These are phyloP conservation scores for Ceratobasidium sp. DNA, from an alignment of 1,284 basidiomycete genomes.

Conservation along the genomic window DNA sequence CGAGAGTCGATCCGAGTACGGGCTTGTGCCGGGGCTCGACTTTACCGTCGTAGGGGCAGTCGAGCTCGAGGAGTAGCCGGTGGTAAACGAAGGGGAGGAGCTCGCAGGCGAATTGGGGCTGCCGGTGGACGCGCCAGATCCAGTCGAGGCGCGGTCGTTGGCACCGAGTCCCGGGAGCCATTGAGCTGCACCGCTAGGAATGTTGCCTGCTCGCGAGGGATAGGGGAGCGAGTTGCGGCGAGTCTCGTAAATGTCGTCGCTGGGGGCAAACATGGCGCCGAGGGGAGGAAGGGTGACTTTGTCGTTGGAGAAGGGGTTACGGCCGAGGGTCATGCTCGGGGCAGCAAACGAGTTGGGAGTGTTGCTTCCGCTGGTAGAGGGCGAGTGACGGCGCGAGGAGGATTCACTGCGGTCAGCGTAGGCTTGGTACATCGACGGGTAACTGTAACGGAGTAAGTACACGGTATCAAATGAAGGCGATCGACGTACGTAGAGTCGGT, in stretches of 20 bases:
- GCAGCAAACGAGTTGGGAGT: slow-evolving; percentile 10
- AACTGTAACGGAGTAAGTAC: slow-evolving; percentile 11
- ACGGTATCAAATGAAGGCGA: background rate
- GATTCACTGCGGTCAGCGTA: slow-evolving; percentile 31
- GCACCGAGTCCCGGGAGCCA: slow-evolving; percentile 26
- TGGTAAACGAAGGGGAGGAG: slow-evolving; percentile 30
- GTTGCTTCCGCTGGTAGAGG: slow-evolving; percentile 43
- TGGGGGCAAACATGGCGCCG: slow-evolving; percentile 32
- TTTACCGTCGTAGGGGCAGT: slow-evolving; percentile 40
- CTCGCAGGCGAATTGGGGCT: slow-evolving; percentile 33
- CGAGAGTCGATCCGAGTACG: slow-evolving; percentile 15
- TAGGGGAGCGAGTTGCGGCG: slow-evolving; percentile 35
- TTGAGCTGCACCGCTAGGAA: slow-evolving; percentile 9
- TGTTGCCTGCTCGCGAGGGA: background rate
- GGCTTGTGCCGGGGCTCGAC: slow-evolving; percentile 34
- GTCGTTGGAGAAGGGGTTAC: slow-evolving; percentile 14
- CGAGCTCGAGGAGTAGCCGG: slow-evolving; percentile 30
- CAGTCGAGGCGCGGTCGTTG: slow-evolving; percentile 20
- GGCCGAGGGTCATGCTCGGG: slow-evolving; percentile 2
- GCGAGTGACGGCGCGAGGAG: slow-evolving; percentile 38
- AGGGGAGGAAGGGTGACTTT: slow-evolving; percentile 39
- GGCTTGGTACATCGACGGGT: slow-evolving; percentile 14
- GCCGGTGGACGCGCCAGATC: slow-evolving; percentile 15
- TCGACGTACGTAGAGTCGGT: slow-evolving; percentile 10
- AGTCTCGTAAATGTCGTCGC: slow-evolving; percentile 31